These are phyloP conservation scores for Apiotrichum gracile DNA, from an alignment of 1,284 basidiomycete species.

Conservation along the genomic window DNA sequence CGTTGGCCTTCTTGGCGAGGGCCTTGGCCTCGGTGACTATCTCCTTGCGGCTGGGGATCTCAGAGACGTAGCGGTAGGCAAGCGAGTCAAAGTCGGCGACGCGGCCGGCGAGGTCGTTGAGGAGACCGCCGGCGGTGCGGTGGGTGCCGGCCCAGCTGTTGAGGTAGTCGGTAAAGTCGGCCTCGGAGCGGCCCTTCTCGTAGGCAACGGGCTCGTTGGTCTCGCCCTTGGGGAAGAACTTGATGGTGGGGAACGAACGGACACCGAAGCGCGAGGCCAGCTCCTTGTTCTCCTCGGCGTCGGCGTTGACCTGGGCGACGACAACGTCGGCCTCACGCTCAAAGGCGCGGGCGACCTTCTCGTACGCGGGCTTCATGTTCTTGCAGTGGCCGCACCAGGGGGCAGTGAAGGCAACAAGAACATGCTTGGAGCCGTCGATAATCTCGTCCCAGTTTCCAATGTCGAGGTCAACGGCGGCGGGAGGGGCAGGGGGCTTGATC, in stretches of 20 bases:
- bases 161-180: slow-evolving; percentile 51
- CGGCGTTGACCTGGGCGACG: slow-evolving; percentile 85
- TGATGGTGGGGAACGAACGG: slow-evolving; percentile 78
- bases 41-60: slow-evolving; percentile 53
- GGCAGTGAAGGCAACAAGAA: slow-evolving; percentile 85
- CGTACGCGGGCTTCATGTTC: slow-evolving; percentile 77
- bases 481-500: slow-evolving; percentile 76
- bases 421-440: slow-evolving; percentile 68
- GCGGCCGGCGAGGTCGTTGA: slow-evolving; percentile 78
- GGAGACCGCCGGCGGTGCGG: slow-evolving; percentile 71
- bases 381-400: slow-evolving; percentile 43
- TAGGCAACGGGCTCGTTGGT: slow-evolving; percentile 58
- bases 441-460: slow-evolving; percentile 67
- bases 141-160: slow-evolving; percentile 87
- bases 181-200: slow-evolving; percentile 43
- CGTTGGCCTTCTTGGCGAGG: slow-evolving; percentile 22
- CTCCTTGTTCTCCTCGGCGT: slow-evolving; percentile 70
- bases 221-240: slow-evolving; percentile 74
- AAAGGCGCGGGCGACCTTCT: slow-evolving; percentile 76
- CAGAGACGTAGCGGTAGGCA: slow-evolving; percentile 66
- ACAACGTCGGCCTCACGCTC: slow-evolving; percentile 70
- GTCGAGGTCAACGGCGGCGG: slow-evolving; percentile 65
- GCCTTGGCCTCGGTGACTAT: slow-evolving; percentile 55
- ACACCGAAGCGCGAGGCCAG: slow-evolving; percentile 71
- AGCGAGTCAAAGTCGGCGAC: slow-evolving; percentile 66